Evolutionary conservation across 768 basidiomycete species (phyloP).

Genomic region (Russula sp.): DNA sequence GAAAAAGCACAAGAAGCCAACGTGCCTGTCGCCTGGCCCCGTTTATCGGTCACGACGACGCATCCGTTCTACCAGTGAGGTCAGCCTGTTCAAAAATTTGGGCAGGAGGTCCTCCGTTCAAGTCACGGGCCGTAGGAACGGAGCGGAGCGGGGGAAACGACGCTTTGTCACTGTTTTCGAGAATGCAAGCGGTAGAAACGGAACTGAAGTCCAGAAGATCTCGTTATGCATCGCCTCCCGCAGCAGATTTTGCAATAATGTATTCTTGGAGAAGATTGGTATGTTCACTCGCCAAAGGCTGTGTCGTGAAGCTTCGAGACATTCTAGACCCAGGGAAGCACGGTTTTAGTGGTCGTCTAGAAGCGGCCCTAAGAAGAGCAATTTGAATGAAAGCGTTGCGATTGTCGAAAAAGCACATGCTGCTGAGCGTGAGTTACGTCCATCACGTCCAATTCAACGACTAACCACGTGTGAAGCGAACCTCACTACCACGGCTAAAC

Average conservation of each 20-base stretch:
- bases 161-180: background rate
- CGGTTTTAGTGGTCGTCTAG: background rate
- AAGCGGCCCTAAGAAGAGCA: background rate
- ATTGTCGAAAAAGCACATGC: background rate
- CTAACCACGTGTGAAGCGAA: background rate
- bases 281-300: background rate
- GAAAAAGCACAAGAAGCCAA: background rate
- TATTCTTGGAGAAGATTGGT: background rate
- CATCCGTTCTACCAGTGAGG: background rate
- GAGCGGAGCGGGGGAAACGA: background rate
- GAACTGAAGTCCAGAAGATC: background rate
- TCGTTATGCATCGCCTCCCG: background rate
- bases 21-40: background rate
- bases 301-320: background rate
- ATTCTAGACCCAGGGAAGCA: background rate
- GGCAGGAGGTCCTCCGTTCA: background rate
- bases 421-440: background rate
- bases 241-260: background rate
- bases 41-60: background rate
- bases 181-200: background rate
- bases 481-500: background rate
- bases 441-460: too few species aligned
- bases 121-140: background rate
- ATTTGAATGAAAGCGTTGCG: background rate
- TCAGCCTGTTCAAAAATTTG: background rate